Evolutionary conservation across 2,329 filamentous ascomycete genomes (phyloP), one percentile per base, ranked within the genome.

Genomic region (Aspergillaceae sp.): DNA sequence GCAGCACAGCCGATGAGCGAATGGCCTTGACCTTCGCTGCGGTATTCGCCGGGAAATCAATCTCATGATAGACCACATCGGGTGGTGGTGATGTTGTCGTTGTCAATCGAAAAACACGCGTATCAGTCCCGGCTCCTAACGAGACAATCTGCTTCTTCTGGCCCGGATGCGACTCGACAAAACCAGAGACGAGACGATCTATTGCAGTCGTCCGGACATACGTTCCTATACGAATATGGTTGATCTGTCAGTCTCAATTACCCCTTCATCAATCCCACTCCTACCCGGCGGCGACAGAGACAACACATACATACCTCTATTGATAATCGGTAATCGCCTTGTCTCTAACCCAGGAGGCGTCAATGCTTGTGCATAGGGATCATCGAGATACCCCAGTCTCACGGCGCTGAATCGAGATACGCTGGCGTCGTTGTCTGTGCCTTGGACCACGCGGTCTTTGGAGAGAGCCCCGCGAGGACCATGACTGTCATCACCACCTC

Each of bases 81-180:
- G 67, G 65, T 43, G 70, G 64, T 7, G 68, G 65, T 44, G 71
- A 63, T 10, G 69, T 63, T 6, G 54, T 49, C 4, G 55, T 54
- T 6, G 78, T 76, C 1, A 96, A 70, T 19, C 87, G 82, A 60
- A 96, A 89, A 49, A 83, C 84, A 10, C 92, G 80, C 5, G 92
- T 97, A 63, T 98, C 92, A 7, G 90, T 95, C 27, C 92, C 92
- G 10, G 92, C 91, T 29, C 92, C 92, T 1, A 98, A 77, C 0
- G 90, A 96, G 50, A 98, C 77, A 49, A 98, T 88, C 63, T 98
- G 92, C 63, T 70, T 68, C 49, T 56, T 58, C 40, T 48, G 8
- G 32, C 53, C 52, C 3, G 56, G 57, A 34, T 59, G 55, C 2
- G 62, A 57, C 3, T 70, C 63, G 8, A 97, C 72, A 58, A 97